Conservation (phyloP, 352 stramenopile genomes). For the Elongisporangium prolatum region DNA sequence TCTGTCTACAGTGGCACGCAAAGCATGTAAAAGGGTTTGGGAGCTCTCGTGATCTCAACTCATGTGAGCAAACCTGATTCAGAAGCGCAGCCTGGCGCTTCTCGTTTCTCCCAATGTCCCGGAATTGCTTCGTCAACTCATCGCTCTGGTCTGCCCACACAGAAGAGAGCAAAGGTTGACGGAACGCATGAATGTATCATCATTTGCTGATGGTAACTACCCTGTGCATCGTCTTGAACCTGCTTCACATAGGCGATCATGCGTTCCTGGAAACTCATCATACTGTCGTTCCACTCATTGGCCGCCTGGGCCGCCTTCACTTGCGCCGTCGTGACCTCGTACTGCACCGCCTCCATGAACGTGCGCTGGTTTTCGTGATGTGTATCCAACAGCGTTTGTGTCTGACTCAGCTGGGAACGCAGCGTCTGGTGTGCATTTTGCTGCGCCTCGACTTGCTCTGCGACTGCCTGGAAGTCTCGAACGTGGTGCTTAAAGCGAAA, state of each 20-base stretch:
- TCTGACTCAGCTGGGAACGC: constrained; percentile 34
- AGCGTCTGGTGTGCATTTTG: constrained; percentile 35
- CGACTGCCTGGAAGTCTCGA: constrained; percentile 40
- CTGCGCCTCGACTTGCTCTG: constrained; percentile 41
- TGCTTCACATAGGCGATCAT: constrained; percentile 46
- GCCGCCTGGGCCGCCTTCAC: constrained; percentile 17
- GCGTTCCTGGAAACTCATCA: constrained; percentile 45
- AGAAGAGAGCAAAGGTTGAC: not conserved
- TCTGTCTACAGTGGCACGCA: constrained; percentile 6
- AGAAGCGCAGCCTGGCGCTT: constrained; percentile 40
- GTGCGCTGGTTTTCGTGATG: constrained; percentile 42
- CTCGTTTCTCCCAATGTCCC: constrained; percentile 32
- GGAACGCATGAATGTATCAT: not conserved
- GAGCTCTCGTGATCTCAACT: not conserved
- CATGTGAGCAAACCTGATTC: constrained; percentile 24
- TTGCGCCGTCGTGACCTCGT: constrained; percentile 23
- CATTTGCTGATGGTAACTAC: constrained; percentile 9
- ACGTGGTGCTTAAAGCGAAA: constrained; percentile 66
- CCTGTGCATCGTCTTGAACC: constrained; percentile 35
- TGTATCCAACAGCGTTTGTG: constrained; percentile 35
- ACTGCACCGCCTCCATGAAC: constrained; percentile 40
- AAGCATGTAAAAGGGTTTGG: not conserved
- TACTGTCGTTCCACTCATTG: constrained; percentile 19
- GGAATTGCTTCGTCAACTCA: constrained; percentile 27
- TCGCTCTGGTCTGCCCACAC: constrained; percentile 28